Evolutionary conservation across 78 protist genomes (phyloP), one percentile per base, ranked within the genome.

Genomic region (Dictyostelium firmibasis): DNA sequence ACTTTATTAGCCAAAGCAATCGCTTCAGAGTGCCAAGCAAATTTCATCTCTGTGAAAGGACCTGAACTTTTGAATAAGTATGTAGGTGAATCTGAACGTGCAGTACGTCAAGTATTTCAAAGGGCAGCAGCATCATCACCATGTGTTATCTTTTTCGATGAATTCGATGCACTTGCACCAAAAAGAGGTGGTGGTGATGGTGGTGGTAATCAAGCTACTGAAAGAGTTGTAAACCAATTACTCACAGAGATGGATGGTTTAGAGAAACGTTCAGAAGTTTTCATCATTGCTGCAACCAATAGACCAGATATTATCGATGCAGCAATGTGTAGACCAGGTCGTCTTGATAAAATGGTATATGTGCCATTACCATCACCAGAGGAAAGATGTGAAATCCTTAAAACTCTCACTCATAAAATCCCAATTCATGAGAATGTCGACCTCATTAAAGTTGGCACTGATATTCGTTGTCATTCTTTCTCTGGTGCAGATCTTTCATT

Each of bases 1-100:
- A 99, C 99, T 9, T 91, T 99, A 18, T 75, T 99, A 11, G 99
- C 99, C 29, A 99, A 99, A 89, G 99, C 99, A 16, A 82, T 98
- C 31, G 99, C 99, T 2, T 70, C 78, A 74, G 98, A 97, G 85
- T 92, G 97, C 35, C 97, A 86, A 70, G 98, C 99, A n/a, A 96
- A 92, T 60, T 99, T 99, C 95, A 98, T 99, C 69, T 92, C 98
- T 6, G 96, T 99, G 76, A 99, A 98, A 86, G 99, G 99, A 23
- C 99, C 99, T 44, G 99, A 99, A 95, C 97, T 99, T 25, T 97
- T 99, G 67, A 98, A 99, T 93, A 99, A 99, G 87, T 99, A 86
- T 38, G 99, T 99, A 29, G 99, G 99, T 74, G 99, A 99, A 93
- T 96, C 99, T 41, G 99, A 99, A 93, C 97, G 98, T 13, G 99